Evolutionary conservation across 176 grass and related monocot genomes (phyloP).

Genomic region (Cocos nucifera): DNA sequence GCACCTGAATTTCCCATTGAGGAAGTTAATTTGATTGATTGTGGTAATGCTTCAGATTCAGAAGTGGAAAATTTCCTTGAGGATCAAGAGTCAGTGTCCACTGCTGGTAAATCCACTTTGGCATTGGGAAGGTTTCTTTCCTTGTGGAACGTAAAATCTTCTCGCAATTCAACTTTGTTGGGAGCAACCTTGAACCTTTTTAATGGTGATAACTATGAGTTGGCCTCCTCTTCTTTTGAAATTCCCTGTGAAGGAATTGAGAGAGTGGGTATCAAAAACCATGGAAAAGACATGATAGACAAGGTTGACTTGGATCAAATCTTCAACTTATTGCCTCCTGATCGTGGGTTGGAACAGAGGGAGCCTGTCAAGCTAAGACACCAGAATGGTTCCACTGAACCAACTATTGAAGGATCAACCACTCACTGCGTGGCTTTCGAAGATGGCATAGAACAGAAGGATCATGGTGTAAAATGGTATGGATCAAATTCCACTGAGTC

Average conservation of each 20-base stretch:
- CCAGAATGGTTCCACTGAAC: not conserved
- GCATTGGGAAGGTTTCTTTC: slow-evolving; percentile 30
- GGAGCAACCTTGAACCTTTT: slow-evolving; percentile 5
- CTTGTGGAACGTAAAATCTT: slow-evolving; percentile 11
- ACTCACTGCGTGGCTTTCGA: not conserved
- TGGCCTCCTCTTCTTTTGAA: slow-evolving; percentile 11
- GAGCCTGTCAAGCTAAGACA: not conserved
- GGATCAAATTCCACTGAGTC: slow-evolving; percentile 8
- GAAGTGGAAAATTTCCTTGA: too few relatives aligned
- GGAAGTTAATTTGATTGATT: not conserved
- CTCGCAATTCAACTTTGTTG: slow-evolving; percentile 12
- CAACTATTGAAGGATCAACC: slow-evolving; percentile 15
- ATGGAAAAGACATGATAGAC: slow-evolving; percentile 1
- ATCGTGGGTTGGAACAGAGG: slow-evolving; percentile 25
- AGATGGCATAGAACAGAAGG: slow-evolving; percentile 9
- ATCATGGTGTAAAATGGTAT: slow-evolving; percentile 11
- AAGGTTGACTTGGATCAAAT: slow-evolving; percentile 13
- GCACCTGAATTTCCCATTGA: not conserved
- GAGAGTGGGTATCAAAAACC: not conserved
- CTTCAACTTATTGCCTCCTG: slow-evolving; percentile 11
- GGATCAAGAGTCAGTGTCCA: slow-evolving; percentile 7
- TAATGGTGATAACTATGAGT: slow-evolving; percentile 6
- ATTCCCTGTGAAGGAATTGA: slow-evolving; percentile 11
- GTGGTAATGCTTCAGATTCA: too few relatives aligned
- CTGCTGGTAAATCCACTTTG: slow-evolving; percentile 14